phyloP scores from a whole-genome alignment of 441 rosid genomes.

The Gossypium aridum region DNA sequence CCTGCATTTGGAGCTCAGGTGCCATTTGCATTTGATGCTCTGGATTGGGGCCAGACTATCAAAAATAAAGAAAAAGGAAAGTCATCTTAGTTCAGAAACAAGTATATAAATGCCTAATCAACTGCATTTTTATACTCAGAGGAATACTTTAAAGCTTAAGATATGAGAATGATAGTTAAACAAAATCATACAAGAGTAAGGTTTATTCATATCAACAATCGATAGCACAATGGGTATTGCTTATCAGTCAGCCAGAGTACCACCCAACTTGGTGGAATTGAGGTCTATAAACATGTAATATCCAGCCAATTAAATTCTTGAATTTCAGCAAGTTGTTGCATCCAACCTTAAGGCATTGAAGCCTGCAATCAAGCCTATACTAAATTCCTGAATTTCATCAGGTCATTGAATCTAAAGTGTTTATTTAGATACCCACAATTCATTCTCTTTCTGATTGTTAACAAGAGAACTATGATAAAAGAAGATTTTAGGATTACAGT shows the following conservation, averaged over 20 bases:
- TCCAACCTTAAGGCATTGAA: neutral
- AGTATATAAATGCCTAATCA: neutral
- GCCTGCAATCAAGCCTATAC: neutral
- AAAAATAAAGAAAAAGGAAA: conserved; percentile 1
- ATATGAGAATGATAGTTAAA: neutral
- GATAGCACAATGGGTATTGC: conserved; percentile 1
- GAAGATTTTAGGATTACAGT: neutral
- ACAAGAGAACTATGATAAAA: neutral
- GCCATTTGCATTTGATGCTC: conserved; percentile 62
- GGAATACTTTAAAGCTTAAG: neutral
- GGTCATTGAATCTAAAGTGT: neutral
- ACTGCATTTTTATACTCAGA: neutral
- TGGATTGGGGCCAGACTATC: conserved; percentile 44
- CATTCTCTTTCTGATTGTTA: neutral
- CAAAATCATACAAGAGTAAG: neutral
- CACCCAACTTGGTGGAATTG: neutral
- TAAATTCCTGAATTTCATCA: neutral
- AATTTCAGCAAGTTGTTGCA: neutral
- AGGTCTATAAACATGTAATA: neutral
- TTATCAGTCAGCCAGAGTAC: neutral
- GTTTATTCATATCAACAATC: neutral
- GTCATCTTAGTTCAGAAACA: neutral
- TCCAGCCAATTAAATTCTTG: neutral
- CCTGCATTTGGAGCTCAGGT: conserved; percentile 71
- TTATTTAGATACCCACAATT: neutral